phyloP scores from a whole-genome alignment of 2,329 filamentous ascomycete species.

The Epichloe hybrida region DNA sequence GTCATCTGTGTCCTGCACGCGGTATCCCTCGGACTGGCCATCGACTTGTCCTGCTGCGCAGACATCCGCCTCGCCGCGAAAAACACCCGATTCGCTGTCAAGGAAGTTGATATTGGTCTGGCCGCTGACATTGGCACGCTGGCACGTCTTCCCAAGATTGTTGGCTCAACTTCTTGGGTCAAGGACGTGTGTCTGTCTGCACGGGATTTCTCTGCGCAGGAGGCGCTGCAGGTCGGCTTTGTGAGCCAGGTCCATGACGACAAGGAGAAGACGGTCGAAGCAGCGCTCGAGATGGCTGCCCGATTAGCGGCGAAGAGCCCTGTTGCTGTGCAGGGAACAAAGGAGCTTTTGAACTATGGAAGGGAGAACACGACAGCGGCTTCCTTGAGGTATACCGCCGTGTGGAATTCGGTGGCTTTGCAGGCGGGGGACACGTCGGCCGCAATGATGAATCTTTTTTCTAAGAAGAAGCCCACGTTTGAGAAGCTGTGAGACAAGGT shows the following conservation, averaged over 20 bases:
- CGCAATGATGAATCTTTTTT: slow-evolving; percentile 67
- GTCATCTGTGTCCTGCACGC: slow-evolving; percentile 75
- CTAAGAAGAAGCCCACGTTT: slow-evolving; percentile 65
- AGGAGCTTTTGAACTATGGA: slow-evolving; percentile 72
- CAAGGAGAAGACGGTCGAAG: slow-evolving; percentile 49
- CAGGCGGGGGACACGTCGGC: slow-evolving; percentile 66
- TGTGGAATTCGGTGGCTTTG: slow-evolving; percentile 77
- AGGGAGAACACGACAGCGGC: slow-evolving; percentile 67
- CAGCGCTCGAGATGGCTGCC: slow-evolving; percentile 48
- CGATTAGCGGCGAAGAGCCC: slow-evolving; percentile 71
- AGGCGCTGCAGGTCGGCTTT: slow-evolving; percentile 57
- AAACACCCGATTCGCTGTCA: slow-evolving; percentile 53
- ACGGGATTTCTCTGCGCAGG: slow-evolving; percentile 52
- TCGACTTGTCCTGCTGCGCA: slow-evolving; percentile 57
- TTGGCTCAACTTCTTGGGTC: slow-evolving; percentile 59
- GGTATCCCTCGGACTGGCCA: slow-evolving; percentile 61
- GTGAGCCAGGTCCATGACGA: slow-evolving; percentile 50
- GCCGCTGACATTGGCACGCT: slow-evolving; percentile 70
- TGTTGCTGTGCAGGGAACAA: slow-evolving; percentile 75
- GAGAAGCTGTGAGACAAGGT: slow-evolving; percentile 54
- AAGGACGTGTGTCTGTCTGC: slow-evolving; percentile 67
- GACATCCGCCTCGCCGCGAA: slow-evolving; percentile 55
- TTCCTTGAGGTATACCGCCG: slow-evolving; percentile 66
- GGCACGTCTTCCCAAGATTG: slow-evolving; percentile 57
- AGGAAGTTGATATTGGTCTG: slow-evolving; percentile 72